These are phyloP conservation scores for Calcarisporium arbuscula DNA, from an alignment of 2,329 filamentous ascomycete genomes.

Conservation along the genomic window DNA sequence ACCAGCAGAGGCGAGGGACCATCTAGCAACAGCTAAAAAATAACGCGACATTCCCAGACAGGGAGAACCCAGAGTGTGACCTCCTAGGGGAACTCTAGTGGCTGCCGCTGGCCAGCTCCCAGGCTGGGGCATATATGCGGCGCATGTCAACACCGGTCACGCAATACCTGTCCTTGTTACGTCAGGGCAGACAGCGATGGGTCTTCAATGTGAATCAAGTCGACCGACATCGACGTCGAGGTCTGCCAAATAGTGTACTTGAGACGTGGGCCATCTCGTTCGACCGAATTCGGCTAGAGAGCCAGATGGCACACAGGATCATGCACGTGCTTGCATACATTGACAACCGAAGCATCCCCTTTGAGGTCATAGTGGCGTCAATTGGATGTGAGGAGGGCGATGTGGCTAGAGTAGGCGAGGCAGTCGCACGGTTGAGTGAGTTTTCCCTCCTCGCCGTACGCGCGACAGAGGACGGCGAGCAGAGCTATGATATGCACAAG, in stretches of 20 bases:
- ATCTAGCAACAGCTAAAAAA: background rate
- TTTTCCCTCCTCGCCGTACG: slow-evolving; percentile 25
- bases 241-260: slow-evolving; percentile 24
- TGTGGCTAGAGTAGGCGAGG: too few species aligned
- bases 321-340: slow-evolving; percentile 24
- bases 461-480: background rate
- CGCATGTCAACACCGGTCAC: slow-evolving; percentile 15
- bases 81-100: slow-evolving; percentile 18
- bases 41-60: slow-evolving; percentile 10
- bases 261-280: slow-evolving; percentile 28
- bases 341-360: slow-evolving; percentile 24
- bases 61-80: too few species aligned
- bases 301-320: slow-evolving; percentile 19
- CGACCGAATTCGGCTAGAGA: slow-evolving; percentile 19
- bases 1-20: background rate
- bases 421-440: slow-evolving; percentile 21
- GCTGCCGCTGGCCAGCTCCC: slow-evolving; percentile 24
- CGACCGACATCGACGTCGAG: slow-evolving; percentile 20
- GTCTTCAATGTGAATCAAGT: slow-evolving; percentile 14
- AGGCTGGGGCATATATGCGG: slow-evolving; percentile 24
- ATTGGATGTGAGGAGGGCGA: too few species aligned
- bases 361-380: slow-evolving; percentile 18
- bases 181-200: slow-evolving; percentile 15
- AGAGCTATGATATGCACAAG: slow-evolving; percentile 24
- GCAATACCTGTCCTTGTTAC: slow-evolving; percentile 19